phyloP scores from a whole-genome alignment of 2,329 filamentous ascomycete species.

The Byssoonygena ceratinophila region DNA sequence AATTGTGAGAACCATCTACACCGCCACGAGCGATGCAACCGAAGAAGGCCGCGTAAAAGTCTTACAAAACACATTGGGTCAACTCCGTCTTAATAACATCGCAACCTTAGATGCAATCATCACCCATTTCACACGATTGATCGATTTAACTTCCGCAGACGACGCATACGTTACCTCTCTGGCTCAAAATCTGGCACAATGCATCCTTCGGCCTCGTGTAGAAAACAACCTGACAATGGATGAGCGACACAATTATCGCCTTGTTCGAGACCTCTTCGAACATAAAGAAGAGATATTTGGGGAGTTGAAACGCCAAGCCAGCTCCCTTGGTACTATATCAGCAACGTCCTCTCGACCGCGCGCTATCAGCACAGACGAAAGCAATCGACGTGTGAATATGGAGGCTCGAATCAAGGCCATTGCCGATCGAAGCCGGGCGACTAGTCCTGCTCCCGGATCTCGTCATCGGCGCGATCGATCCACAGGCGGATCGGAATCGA shows the following conservation, averaged over 20 bases:
- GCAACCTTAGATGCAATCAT: constrained; percentile 96
- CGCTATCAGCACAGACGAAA: constrained; percentile 89
- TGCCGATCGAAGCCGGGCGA: constrained; percentile 59
- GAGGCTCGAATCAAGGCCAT: constrained; percentile 82
- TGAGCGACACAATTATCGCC: constrained; percentile 81
- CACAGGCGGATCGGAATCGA: constrained; percentile 52
- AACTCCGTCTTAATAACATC: constrained; percentile 91
- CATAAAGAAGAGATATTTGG: constrained; percentile 94
- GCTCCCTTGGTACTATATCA: constrained; percentile 19
- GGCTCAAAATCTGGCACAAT: constrained; percentile 66
- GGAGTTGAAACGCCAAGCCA: constrained; percentile 69
- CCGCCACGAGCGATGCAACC: constrained; percentile 61
- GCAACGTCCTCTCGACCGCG: constrained; percentile 50
- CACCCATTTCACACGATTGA: constrained; percentile 93
- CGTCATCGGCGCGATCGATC: constrained; percentile 71
- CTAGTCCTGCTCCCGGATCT: constrained; percentile 49
- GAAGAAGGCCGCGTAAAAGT: constrained; percentile 76
- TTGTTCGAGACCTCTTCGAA: constrained; percentile 82
- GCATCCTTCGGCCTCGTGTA: constrained; percentile 72
- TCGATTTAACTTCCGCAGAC: constrained; percentile 92
- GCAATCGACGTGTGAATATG: constrained; percentile 84
- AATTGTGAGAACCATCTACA: constrained; percentile 95
- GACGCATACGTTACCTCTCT: constrained; percentile 70
- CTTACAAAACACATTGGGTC: constrained; percentile 87
- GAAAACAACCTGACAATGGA: constrained; percentile 91